Conservation (phyloP, 2,329 filamentous ascomycete species). For the Trichoderma hamatum region DNA sequence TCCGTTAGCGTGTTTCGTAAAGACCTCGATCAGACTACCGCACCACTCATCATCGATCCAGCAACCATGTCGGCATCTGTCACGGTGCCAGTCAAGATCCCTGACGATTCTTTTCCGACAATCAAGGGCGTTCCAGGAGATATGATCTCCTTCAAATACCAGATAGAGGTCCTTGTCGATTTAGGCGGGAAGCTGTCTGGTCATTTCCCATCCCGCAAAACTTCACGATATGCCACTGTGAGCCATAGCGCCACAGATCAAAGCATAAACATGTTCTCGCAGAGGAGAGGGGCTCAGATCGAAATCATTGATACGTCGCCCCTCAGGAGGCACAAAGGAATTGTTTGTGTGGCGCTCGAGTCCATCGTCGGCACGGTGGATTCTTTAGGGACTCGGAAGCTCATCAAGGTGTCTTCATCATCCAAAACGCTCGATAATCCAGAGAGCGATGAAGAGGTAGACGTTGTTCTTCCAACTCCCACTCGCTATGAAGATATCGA, state of each 20-base stretch:
- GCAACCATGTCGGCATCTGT: constrained; percentile 75
- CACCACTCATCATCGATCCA: constrained; percentile 86
- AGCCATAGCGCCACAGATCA: constrained; percentile 36
- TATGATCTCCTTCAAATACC: constrained; percentile 95
- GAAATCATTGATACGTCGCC: constrained; percentile 86
- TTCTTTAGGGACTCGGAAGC: constrained; percentile 52
- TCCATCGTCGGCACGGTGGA: constrained; percentile 85
- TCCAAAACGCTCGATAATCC: constrained; percentile 36
- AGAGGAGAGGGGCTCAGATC: constrained; percentile 60
- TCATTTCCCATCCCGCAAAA: constrained; percentile 68
- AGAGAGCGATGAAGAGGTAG: constrained; percentile 41
- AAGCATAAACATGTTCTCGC: constrained; percentile 36
- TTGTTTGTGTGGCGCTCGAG: constrained; percentile 86
- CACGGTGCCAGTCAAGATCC: constrained; percentile 80
- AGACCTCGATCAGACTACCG: constrained; percentile 85
- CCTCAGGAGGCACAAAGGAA: constrained; percentile 84
- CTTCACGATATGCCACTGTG: constrained; percentile 48
- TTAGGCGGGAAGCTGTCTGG: constrained; percentile 81
- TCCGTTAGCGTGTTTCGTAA: constrained; percentile 95
- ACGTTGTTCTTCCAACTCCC: constrained; percentile 29
- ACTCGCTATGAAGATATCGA: constrained; percentile 25
- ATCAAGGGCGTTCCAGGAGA: constrained; percentile 87
- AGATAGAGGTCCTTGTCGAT: constrained; percentile 90
- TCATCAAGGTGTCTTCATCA: constrained; percentile 33
- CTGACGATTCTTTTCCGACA: constrained; percentile 89